Percentiles rank a stretch among this genome's conserved stretches.
phyloP scores from a whole-genome alignment of 106 monocot genomes.

The Dioscorea alata region DNA sequence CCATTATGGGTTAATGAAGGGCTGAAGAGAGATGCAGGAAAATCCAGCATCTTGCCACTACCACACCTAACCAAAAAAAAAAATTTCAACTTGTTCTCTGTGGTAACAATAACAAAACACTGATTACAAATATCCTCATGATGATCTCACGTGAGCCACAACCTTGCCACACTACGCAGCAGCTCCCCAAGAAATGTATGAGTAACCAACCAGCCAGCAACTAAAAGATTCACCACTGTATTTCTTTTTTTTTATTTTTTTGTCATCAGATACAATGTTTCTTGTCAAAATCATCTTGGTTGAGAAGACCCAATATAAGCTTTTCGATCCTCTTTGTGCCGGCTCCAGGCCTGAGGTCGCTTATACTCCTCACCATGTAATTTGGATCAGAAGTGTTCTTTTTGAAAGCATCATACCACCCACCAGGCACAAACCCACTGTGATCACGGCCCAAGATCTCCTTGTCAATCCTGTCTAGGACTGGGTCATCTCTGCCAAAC shows the following conservation, averaged over 20 bases:
- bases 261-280: constrained; percentile 59
- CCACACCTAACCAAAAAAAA: too few species aligned
- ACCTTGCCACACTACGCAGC: too few species aligned
- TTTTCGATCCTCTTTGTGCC: constrained; percentile 48
- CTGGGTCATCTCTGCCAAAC: constrained; percentile 40
- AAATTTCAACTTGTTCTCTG: too few species aligned
- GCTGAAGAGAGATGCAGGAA: too few species aligned
- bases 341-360: constrained; percentile 45
- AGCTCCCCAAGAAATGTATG: too few species aligned
- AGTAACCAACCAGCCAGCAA: not conserved
- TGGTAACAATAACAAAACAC: too few species aligned
- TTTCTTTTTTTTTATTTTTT: not conserved
- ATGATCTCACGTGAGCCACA: too few species aligned
- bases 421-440: constrained; percentile 45
- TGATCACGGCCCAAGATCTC: constrained; percentile 46
- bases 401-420: constrained; percentile 40
- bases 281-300: constrained; percentile 41
- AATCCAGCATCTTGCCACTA: too few species aligned
- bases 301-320: constrained; percentile 39
- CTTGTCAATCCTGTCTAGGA: constrained; percentile 72
- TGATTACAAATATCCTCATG: too few species aligned
- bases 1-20: too few species aligned
- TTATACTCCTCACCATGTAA: constrained; percentile 16
- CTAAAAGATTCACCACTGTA: not conserved
- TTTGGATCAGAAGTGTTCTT: constrained; percentile 20